phyloP scores from a whole-genome alignment of 2,329 filamentous ascomycete species.

The Alternaria tenuissima region DNA sequence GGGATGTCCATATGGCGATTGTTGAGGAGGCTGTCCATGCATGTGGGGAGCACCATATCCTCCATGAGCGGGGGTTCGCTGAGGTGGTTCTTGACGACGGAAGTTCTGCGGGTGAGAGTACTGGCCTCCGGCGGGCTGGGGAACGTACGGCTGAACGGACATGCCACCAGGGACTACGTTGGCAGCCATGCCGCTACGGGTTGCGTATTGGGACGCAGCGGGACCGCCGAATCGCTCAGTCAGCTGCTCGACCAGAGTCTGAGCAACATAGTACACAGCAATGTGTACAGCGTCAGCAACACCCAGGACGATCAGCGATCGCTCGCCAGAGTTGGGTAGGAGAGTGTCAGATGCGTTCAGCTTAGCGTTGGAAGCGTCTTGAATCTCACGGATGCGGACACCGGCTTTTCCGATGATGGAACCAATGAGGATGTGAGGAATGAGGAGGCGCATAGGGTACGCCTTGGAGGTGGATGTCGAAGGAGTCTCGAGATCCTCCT shows the following conservation, averaged over 20 bases:
- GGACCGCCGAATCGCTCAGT: slow-evolving; percentile 96
- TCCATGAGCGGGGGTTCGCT: slow-evolving; percentile 77
- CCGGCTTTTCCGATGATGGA: slow-evolving; percentile 99
- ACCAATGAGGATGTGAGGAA: slow-evolving; percentile 96
- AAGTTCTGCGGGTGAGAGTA: slow-evolving; percentile 92
- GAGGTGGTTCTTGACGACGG: slow-evolving; percentile 69
- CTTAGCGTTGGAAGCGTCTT: slow-evolving; percentile 94
- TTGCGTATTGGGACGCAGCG: slow-evolving; percentile 96
- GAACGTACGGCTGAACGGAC: slow-evolving; percentile 98
- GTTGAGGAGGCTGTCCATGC: slow-evolving; percentile 67
- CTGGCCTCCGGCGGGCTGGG: slow-evolving; percentile 89
- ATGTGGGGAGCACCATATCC: slow-evolving; percentile 73
- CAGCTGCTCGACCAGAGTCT: slow-evolving; percentile 96
- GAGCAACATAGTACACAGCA: slow-evolving; percentile 97
- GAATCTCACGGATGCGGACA: slow-evolving; percentile 95
- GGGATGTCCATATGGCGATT: slow-evolving; percentile 58
- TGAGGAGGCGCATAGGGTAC: slow-evolving; percentile 92
- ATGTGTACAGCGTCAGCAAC: slow-evolving; percentile 99
- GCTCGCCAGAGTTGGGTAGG: slow-evolving; percentile 92
- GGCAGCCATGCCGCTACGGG: slow-evolving; percentile 89
- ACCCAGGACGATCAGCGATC: slow-evolving; percentile 96
- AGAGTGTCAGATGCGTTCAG: slow-evolving; percentile 96
- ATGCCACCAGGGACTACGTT: slow-evolving; percentile 95
- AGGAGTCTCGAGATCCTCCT: slow-evolving; percentile 86
- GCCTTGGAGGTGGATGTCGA: slow-evolving; percentile 96